Conservation (phyloP, 129 eudicot species). For the Helianthus tuberosus region DNA sequence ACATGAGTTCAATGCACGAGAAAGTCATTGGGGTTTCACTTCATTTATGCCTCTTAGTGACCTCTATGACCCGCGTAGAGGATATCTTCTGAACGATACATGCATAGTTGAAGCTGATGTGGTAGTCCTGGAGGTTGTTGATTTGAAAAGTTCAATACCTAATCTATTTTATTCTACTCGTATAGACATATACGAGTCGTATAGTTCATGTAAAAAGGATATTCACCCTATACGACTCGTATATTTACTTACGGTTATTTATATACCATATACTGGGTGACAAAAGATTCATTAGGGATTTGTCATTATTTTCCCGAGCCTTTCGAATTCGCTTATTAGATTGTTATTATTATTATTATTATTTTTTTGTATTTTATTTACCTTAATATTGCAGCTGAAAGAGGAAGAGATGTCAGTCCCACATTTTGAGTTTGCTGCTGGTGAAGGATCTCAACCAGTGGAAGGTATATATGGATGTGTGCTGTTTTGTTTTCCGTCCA, state of each 20-base stretch:
- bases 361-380: background rate
- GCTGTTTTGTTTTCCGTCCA: too few species aligned
- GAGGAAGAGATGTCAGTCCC: conserved; percentile 58
- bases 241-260: too few species aligned
- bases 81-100: conserved; percentile 59
- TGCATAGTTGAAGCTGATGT: conserved; percentile 39
- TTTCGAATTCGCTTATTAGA: background rate
- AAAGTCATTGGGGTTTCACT: conserved; percentile 99
- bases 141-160: too few species aligned
- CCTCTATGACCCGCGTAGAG: conserved; percentile 79
- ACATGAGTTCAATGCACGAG: conserved; percentile 84
- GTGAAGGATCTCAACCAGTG: conserved; percentile 83
- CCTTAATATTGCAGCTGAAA: conserved; percentile 53
- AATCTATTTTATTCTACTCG: too few species aligned
- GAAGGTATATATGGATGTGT: conserved; percentile 54
- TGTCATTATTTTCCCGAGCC: too few species aligned
- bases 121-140: conserved; percentile 21
- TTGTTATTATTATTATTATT: background rate
- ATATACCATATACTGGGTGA: too few species aligned
- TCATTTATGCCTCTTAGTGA: conserved; percentile 96
- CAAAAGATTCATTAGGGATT: too few species aligned
- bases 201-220: too few species aligned
- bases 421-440: conserved; percentile 57
- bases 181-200: too few species aligned
- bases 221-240: too few species aligned